phyloP scores from a whole-genome alignment of 2,329 filamentous ascomycete genomes.

The Pyrenophora seminiperda region DNA sequence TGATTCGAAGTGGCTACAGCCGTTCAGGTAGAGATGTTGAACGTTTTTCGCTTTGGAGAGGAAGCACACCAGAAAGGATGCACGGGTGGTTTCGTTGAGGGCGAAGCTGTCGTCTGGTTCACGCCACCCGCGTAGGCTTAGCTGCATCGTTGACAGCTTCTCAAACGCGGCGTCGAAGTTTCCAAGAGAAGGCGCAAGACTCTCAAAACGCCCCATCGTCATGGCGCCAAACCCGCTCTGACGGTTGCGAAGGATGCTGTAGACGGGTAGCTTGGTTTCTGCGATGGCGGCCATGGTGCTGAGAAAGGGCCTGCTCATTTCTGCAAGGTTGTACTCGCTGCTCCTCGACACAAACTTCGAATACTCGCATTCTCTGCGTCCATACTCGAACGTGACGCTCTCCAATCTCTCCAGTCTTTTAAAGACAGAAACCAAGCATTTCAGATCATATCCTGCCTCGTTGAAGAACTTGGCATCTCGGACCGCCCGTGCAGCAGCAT shows the following conservation, averaged over 20 bases:
- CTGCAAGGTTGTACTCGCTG: slow-evolving; percentile 31
- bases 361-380: slow-evolving; percentile 22
- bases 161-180: slow-evolving; percentile 21
- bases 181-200: slow-evolving; percentile 19
- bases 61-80: slow-evolving; percentile 37
- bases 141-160: slow-evolving; percentile 20
- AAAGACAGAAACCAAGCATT: slow-evolving; percentile 26
- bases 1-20: slow-evolving; percentile 33
- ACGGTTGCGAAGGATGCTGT: slow-evolving; percentile 10
- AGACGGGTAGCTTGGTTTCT: slow-evolving; percentile 14
- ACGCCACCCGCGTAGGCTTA: slow-evolving; percentile 40
- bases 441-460: slow-evolving; percentile 33
- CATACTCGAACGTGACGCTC: slow-evolving; percentile 16
- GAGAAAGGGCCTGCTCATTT: slow-evolving; percentile 39
- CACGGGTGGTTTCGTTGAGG: slow-evolving; percentile 14
- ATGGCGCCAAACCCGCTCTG: slow-evolving; percentile 21
- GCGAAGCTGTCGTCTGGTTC: slow-evolving; percentile 30
- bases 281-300: slow-evolving; percentile 29
- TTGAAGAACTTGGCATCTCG: slow-evolving; percentile 31
- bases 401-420: slow-evolving; percentile 9
- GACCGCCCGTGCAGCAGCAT: slow-evolving; percentile 13
- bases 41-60: slow-evolving; percentile 31
- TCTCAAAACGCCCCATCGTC: slow-evolving; percentile 28
- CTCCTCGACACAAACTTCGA: slow-evolving; percentile 24
- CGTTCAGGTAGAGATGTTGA: slow-evolving; percentile 24